Percentiles rank a stretch among this genome's conserved stretches.
These are phyloP conservation scores for Aeschynomene evenia DNA, from an alignment of 306 rosid species.

Conservation along the genomic window DNA sequence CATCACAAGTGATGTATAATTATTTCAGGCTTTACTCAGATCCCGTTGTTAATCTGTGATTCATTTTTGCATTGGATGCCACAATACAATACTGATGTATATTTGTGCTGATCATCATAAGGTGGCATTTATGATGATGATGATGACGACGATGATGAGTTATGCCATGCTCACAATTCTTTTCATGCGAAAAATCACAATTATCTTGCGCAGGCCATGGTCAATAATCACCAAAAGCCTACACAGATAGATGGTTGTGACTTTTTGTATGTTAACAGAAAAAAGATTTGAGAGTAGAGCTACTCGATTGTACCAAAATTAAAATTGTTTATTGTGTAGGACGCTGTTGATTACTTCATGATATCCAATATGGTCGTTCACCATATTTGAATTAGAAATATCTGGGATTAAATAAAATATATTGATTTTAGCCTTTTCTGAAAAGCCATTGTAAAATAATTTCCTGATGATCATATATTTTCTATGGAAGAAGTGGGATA, in stretches of 20 bases:
- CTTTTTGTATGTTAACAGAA: background rate
- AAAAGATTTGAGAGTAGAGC: background rate
- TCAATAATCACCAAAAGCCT: background rate
- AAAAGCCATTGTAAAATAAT: background rate
- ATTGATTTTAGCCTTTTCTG: background rate
- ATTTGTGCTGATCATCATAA: conserved; percentile 36
- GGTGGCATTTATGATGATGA: conserved; percentile 6
- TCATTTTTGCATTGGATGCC: conserved; percentile 30
- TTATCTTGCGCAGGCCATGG: background rate
- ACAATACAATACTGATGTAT: conserved; percentile 28
- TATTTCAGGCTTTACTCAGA: conserved; percentile 30
- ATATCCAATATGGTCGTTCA: background rate
- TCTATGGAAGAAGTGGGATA: background rate
- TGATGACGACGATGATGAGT: too few relatives aligned
- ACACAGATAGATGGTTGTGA: background rate
- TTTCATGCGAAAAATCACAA: conserved; percentile 2
- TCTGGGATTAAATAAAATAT: background rate
- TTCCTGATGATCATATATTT: too few relatives aligned
- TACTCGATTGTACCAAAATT: background rate
- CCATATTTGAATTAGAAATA: background rate
- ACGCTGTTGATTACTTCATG: background rate
- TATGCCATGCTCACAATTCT: background rate
- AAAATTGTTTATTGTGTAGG: background rate
- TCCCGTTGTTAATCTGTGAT: conserved; percentile 26
- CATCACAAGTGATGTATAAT: conserved; percentile 30